Evolutionary conservation across 2,329 filamentous ascomycete species (phyloP), one percentile per base, ranked within the genome.

Genomic region (Colletotrichum sp.): DNA sequence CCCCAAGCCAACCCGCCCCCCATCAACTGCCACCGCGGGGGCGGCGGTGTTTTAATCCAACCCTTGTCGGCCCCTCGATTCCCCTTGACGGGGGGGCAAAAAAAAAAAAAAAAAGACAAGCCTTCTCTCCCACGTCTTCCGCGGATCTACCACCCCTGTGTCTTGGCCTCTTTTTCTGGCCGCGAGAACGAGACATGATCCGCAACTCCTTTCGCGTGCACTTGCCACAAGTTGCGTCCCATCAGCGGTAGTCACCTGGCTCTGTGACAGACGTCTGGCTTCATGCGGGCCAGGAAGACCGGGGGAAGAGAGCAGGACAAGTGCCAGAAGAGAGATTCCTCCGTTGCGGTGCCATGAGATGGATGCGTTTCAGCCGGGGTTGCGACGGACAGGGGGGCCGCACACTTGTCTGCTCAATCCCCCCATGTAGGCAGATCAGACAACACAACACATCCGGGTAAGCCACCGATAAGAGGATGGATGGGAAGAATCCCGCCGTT

Each of bases 311-410:
- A 44, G 26, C 15, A 30, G 18, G 24, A 32, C n/a, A 59, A 32
- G 28, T 39, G 52, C n/a, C 26, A 34, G 30, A 63, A 44, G 26
- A 21, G 72, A n/a, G 57, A 63, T 30, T n/a, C 39, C 44, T 59
- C 28, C n/a, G 32, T 34, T 30, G 44, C 24, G 63, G 36, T 63
- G 39, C 63, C 57, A 15, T 72, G 73, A 34, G 16, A 72, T 63
- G n/a, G 32, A 49, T 49, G 28, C n/a, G 73, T 76, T 73, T 76
- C 73, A 76, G 73, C 57, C 67, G n/a, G 44, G 34, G 26, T 52
- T 72, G 69, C 26, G 39, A 67, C 60, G n/a, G 68, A 64, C 62
- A 52, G 62, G 62, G 68, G 52, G 68, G 52, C 30, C 32, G 30
- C 32, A 24, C 63, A 26, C 64, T 49, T 52, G 52, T 44, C 36